A percentile compares a stretch with the other conserved stretches of the same genome.
Evolutionary conservation across 163 green algal species (phyloP).

Genomic region (Scenedesmus sp.): DNA sequence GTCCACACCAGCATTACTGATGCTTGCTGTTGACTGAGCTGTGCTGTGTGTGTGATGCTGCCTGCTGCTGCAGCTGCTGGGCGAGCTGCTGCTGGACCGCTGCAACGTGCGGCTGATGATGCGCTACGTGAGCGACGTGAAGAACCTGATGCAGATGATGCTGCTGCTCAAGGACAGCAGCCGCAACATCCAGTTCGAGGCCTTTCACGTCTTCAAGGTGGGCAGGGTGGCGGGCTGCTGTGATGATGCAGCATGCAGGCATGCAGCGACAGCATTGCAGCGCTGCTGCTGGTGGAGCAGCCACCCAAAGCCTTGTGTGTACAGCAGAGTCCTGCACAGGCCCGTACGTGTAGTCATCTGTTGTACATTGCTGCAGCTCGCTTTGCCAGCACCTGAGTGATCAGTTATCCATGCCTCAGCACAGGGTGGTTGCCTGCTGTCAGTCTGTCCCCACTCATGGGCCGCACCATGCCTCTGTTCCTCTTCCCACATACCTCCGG

Average conservation of each 20-base stretch:
- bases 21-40: not conserved
- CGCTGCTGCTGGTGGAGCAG: not conserved
- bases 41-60: not conserved
- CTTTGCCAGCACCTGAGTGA: too few relatives aligned
- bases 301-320: too few relatives aligned
- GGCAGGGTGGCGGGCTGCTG: not conserved
- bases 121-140: conserved; percentile 89
- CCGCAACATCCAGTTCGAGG: conserved; percentile 97
- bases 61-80: conserved; percentile 80
- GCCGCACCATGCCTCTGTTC: too few relatives aligned
- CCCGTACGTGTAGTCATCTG: too few relatives aligned
- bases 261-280: not conserved
- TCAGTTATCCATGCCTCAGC: too few relatives aligned
- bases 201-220: conserved; percentile 99
- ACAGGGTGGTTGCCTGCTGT: too few relatives aligned
- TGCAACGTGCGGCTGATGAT: conserved; percentile 93
- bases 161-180: conserved; percentile 92
- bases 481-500: too few relatives aligned
- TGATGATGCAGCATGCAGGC: not conserved
- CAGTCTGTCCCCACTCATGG: too few relatives aligned
- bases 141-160: conserved; percentile 98
- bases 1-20: too few relatives aligned
- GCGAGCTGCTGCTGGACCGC: conserved; percentile 93
- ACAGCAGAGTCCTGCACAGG: too few relatives aligned
- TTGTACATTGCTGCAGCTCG: too few relatives aligned